A percentile compares a stretch with the other conserved stretches of the same genome.
Conservation (phyloP, 2,329 filamentous ascomycete genomes). For the Alternaria postmessia region DNA sequence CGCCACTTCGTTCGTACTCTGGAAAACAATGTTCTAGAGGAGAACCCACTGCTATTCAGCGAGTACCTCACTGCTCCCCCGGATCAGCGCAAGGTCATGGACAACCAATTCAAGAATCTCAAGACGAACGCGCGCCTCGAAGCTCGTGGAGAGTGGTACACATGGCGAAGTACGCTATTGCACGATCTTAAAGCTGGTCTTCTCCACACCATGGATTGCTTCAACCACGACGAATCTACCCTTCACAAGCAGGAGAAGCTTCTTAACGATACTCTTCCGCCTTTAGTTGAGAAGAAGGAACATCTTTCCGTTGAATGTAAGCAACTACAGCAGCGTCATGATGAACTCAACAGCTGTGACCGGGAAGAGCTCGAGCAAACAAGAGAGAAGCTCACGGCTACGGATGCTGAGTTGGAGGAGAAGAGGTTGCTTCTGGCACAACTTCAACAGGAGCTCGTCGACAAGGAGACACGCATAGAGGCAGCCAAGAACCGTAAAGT, state of each 20-base stretch:
- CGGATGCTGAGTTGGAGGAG: conserved; percentile 73
- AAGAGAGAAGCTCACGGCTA: conserved; percentile 70
- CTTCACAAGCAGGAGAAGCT: conserved; percentile 74
- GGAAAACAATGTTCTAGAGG: conserved; percentile 84
- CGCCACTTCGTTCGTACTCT: conserved; percentile 89
- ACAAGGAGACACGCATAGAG: conserved; percentile 71
- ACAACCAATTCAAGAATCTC: conserved; percentile 97
- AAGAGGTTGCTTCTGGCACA: conserved; percentile 74
- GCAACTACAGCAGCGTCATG: conserved; percentile 74
- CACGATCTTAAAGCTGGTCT: conserved; percentile 84
- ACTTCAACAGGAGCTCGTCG: conserved; percentile 71
- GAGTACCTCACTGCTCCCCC: conserved; percentile 89
- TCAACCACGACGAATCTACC: conserved; percentile 75
- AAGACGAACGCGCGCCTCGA: conserved; percentile 89
- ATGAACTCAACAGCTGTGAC: conserved; percentile 80
- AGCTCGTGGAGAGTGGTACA: conserved; percentile 98
- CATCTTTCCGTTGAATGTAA: conserved; percentile 69
- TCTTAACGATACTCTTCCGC: conserved; percentile 72
- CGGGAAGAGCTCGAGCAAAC: conserved; percentile 77
- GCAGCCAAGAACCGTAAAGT: conserved; percentile 71
- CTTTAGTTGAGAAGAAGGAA: conserved; percentile 67
- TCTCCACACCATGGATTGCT: conserved; percentile 75
- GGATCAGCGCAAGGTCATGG: conserved; percentile 85
- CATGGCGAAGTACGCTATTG: conserved; percentile 91
- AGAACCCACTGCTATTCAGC: conserved; percentile 89